A percentile compares a stretch with the other conserved stretches of the same genome.
Evolutionary conservation across 805 yeast genomes (phyloP).

Genomic region (Wickerhamiella alocasiicola): DNA sequence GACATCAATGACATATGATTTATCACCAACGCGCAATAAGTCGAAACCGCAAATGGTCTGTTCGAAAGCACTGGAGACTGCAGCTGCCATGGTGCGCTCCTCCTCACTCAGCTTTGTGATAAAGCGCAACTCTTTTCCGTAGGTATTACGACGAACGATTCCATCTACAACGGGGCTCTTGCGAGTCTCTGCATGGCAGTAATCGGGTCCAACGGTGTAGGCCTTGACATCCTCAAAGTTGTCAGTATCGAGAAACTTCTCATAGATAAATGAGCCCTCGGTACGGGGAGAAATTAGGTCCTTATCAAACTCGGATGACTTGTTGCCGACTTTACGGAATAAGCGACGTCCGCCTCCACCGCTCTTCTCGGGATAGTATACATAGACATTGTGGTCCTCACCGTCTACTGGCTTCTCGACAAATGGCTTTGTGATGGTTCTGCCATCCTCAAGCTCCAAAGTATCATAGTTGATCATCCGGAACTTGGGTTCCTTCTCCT

Average conservation of each 20-base stretch:
- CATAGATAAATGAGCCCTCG: slow-evolving; percentile 84
- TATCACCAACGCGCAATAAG: slow-evolving; percentile 74
- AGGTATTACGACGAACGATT: slow-evolving; percentile 89
- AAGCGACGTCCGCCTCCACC: slow-evolving; percentile 97
- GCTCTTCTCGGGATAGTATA: slow-evolving; percentile 71
- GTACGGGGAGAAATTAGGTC: slow-evolving; percentile 61
- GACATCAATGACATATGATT: slow-evolving; percentile 89
- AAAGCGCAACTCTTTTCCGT: slow-evolving; percentile 91
- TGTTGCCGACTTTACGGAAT: slow-evolving; percentile 93
- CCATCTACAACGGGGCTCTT: slow-evolving; percentile 99
- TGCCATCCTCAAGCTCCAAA: slow-evolving; percentile 63
- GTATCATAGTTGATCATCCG: slow-evolving; percentile 77
- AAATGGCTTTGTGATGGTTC: slow-evolving; percentile 69
- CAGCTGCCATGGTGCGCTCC: slow-evolving; percentile 70
- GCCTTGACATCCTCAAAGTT: slow-evolving; percentile 98
- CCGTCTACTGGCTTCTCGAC: slow-evolving; percentile 99
- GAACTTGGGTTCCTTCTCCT: slow-evolving; percentile 60
- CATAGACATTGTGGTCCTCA: slow-evolving; percentile 92
- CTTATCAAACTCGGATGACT: slow-evolving; percentile 92
- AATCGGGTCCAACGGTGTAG: slow-evolving; percentile 82
- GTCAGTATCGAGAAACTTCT: slow-evolving; percentile 93
- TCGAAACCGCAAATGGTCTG: slow-evolving; percentile 98
- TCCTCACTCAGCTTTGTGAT: slow-evolving; percentile 64
- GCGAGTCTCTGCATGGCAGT: slow-evolving; percentile 96
- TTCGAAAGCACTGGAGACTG: slow-evolving; percentile 61